Evolutionary conservation across 2,329 filamentous ascomycete genomes (phyloP), one percentile per base, ranked within the genome.

Genomic region (Setomelanomma holmii): DNA sequence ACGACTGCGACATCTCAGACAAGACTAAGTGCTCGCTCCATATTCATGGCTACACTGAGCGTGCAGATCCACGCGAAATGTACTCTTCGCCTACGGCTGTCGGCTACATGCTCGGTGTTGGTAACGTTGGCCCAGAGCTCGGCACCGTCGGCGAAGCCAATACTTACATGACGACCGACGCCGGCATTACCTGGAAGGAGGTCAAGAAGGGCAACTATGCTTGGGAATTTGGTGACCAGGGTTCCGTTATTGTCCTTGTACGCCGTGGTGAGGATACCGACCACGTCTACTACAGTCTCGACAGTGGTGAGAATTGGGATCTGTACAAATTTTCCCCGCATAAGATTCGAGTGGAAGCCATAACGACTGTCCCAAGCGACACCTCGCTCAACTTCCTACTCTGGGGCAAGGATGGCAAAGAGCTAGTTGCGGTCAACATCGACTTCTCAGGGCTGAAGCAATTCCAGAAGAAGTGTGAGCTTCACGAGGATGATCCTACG

Each of bases 201-300:
- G 86, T 93, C 55, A 93, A 90, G 77, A 93, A 96, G 75, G 96
- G 95, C 5, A 84, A 83, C 30, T 96, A 92, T 81, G 89, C 89
- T 67, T 99, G 92, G 91, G 91, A 96, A 68, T 96, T 91, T 71
- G 96, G 95, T 52, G 96, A 99, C 66, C 91, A 96, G 73, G 95
- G 95, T 22, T 95, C 91, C 5, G 89, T 98, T 64, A 86, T 98
- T 56, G 91, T 96, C 36, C 88, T 99, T 42, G 92, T 93, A 19
- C 85, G 89, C 67, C 86, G 91, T 51, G 81, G 83, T 12, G 83
- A 82, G 45, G 81, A 85, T 45, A 91, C 89, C 4, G 88, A 89
- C 58, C 76, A 80, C 1, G 78, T 93, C 45, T 86, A 85, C 51
- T 97, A 95, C 76, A 89, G 90, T 14, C 79, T 87, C 10, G 89